These are phyloP conservation scores for Populus hybrid DNA, from an alignment of 441 rosid genomes.

Conservation along the genomic window DNA sequence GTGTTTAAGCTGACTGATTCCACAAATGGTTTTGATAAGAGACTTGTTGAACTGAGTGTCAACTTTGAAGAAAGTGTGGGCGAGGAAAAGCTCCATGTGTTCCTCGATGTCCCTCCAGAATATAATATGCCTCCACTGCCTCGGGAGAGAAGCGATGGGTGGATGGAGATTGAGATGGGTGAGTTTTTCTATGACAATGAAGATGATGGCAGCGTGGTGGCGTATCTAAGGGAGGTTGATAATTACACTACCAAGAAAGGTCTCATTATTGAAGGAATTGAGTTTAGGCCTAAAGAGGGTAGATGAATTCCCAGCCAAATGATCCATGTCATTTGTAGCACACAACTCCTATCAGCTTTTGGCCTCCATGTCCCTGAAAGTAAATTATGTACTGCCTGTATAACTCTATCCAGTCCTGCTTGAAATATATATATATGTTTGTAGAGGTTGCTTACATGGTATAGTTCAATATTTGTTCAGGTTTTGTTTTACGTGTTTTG, in stretches of 20 bases:
- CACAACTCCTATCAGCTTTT: too few relatives aligned
- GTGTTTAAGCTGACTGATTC: slow-evolving; percentile 16
- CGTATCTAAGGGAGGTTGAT: slow-evolving; percentile 26
- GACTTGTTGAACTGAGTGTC: slow-evolving; percentile 16
- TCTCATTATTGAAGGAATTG: slow-evolving; percentile 51
- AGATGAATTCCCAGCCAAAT: background rate
- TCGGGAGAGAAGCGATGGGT: slow-evolving; percentile 31
- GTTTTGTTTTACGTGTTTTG: too few relatives aligned
- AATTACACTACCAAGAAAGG: slow-evolving; percentile 21
- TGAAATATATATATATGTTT: too few relatives aligned
- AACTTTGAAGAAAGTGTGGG: background rate
- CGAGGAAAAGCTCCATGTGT: background rate
- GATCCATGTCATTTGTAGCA: background rate
- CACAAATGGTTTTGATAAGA: slow-evolving; percentile 12
- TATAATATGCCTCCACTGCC: background rate
- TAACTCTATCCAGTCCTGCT: too few relatives aligned
- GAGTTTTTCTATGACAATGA: slow-evolving; percentile 26
- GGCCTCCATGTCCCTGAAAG: too few relatives aligned
- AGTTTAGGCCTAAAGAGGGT: slow-evolving; percentile 37
- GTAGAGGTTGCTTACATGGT: too few relatives aligned
- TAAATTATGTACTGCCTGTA: too few relatives aligned
- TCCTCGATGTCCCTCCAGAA: background rate
- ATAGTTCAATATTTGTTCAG: too few relatives aligned
- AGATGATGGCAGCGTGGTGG: slow-evolving; percentile 24
- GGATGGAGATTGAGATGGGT: slow-evolving; percentile 52